Conservation (phyloP, 1,139 yeast species). For the Meyerozyma guilliermondii region DNA sequence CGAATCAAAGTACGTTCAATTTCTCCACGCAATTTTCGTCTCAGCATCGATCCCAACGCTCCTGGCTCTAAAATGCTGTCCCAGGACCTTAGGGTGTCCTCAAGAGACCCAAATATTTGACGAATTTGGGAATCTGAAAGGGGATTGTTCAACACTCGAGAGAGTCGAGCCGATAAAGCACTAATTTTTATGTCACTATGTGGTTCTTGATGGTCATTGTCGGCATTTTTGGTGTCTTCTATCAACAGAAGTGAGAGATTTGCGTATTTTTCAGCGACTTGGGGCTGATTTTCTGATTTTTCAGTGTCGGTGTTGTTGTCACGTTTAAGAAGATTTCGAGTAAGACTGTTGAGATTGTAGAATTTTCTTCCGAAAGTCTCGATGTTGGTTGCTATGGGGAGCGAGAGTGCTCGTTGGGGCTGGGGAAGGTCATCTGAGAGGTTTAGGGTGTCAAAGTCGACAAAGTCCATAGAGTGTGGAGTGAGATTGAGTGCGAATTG, state of each 20-base stretch:
- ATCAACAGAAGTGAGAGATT: constrained; percentile 7
- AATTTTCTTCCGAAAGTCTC: constrained; percentile 32
- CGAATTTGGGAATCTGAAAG: constrained; percentile 44
- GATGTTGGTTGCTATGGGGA: constrained; percentile 38
- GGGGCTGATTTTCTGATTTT: not conserved
- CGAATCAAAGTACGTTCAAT: constrained; percentile 69
- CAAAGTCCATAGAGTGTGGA: constrained; percentile 33
- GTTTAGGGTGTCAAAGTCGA: constrained; percentile 36
- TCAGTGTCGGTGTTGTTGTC: not conserved
- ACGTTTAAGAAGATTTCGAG: constrained; percentile 24
- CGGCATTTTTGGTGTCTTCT: too few relatives aligned
- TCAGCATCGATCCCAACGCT: constrained; percentile 16
- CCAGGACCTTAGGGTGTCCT: constrained; percentile 22
- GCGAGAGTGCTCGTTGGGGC: constrained; percentile 44
- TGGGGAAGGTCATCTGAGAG: constrained; percentile 29
- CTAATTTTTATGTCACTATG: constrained; percentile 6
- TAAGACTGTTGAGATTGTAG: constrained; percentile 29
- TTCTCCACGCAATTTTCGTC: constrained; percentile 52
- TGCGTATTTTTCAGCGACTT: constrained; percentile 17
- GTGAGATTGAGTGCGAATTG: not conserved
- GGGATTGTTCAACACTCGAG: constrained; percentile 46
- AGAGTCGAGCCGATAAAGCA: constrained; percentile 41
- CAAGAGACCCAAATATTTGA: constrained; percentile 45
- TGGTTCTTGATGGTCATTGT: not conserved
- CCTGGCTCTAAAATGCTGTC: constrained; percentile 17